Percentiles rank a stretch among this genome's conserved stretches.
Conservation (phyloP, 345 rosid genomes). For the Pistacia atlantica region DNA sequence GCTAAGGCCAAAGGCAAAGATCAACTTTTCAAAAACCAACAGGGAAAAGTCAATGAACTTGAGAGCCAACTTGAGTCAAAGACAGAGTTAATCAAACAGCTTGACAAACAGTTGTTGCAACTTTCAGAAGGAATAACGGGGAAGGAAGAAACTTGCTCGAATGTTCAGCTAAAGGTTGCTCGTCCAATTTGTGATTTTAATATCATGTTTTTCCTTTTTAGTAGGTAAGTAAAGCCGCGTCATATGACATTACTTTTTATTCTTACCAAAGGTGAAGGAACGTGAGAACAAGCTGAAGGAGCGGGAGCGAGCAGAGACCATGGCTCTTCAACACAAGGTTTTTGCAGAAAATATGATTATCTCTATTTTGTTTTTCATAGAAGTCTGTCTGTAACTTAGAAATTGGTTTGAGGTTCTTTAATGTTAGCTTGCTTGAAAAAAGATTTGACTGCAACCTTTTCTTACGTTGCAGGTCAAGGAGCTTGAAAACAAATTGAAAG, state of each 20-base stretch:
- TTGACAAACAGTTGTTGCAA: slow-evolving; percentile 37
- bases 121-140: slow-evolving; percentile 42
- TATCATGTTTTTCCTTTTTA: neutral
- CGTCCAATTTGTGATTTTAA: neutral
- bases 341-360: neutral
- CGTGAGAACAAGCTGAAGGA: slow-evolving; percentile 32
- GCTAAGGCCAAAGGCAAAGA: slow-evolving; percentile 37
- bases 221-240: neutral
- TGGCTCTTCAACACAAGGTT: slow-evolving; percentile 37
- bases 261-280: slow-evolving; percentile 30
- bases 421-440: neutral
- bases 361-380: neutral
- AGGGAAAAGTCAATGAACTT: slow-evolving; percentile 38
- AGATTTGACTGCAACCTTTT: no score
- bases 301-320: slow-evolving; percentile 15
- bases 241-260: slow-evolving; percentile 9
- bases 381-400: neutral
- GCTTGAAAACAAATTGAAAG: neutral
- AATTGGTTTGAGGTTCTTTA: neutral
- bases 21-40: slow-evolving; percentile 35
- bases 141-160: slow-evolving; percentile 36
- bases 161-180: slow-evolving; percentile 40
- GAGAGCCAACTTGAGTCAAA: slow-evolving; percentile 37
- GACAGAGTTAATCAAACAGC: slow-evolving; percentile 26
- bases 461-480: neutral